Conservation (phyloP, 2,329 filamentous ascomycete species). For the Paraphaeosphaeria sporulosa region DNA sequence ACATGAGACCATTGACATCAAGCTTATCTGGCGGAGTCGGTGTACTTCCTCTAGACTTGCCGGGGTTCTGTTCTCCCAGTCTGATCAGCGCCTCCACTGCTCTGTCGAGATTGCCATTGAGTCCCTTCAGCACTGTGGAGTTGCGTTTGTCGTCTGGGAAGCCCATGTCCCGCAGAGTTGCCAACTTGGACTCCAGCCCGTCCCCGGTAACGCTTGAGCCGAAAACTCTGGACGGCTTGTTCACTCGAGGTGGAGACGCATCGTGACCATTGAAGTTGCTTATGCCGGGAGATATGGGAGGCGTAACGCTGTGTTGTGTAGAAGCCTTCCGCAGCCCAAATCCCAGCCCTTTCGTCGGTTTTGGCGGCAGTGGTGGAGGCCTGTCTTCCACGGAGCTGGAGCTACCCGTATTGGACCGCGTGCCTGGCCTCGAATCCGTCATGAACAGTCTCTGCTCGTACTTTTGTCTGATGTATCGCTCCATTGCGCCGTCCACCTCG, state of each 20-base stretch:
- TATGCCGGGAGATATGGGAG: slow-evolving; percentile 43
- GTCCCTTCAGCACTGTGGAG: slow-evolving; percentile 78
- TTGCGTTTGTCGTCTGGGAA: slow-evolving; percentile 87
- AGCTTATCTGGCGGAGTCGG: slow-evolving; percentile 56
- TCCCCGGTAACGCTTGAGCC: slow-evolving; percentile 70
- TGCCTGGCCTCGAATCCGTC: slow-evolving; percentile 48
- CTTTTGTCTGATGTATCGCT: slow-evolving; percentile 93
- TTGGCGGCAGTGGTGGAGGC: slow-evolving; percentile 66
- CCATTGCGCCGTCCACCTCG: slow-evolving; percentile 92
- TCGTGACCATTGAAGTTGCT: slow-evolving; percentile 40
- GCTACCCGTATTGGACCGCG: slow-evolving; percentile 65
- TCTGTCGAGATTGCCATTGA: slow-evolving; percentile 84
- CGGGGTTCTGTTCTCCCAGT: slow-evolving; percentile 69
- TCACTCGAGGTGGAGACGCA: slow-evolving; percentile 54
- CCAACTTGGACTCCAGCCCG: slow-evolving; percentile 78
- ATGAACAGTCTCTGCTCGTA: slow-evolving; percentile 74
- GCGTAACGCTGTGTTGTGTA: slow-evolving; percentile 68
- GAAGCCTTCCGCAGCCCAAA: slow-evolving; percentile 75
- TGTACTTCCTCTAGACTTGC: slow-evolving; percentile 56
- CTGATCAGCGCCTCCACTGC: slow-evolving; percentile 85
- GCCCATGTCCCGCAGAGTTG: slow-evolving; percentile 85
- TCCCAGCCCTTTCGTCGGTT: slow-evolving; percentile 66
- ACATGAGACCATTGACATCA: slow-evolving; percentile 55
- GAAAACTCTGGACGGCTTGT: slow-evolving; percentile 72
- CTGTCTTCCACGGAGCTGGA: slow-evolving; percentile 62